These are phyloP conservation scores for Aspergillus fischeri DNA, from an alignment of 2,329 filamentous ascomycete species.

Conservation along the genomic window DNA sequence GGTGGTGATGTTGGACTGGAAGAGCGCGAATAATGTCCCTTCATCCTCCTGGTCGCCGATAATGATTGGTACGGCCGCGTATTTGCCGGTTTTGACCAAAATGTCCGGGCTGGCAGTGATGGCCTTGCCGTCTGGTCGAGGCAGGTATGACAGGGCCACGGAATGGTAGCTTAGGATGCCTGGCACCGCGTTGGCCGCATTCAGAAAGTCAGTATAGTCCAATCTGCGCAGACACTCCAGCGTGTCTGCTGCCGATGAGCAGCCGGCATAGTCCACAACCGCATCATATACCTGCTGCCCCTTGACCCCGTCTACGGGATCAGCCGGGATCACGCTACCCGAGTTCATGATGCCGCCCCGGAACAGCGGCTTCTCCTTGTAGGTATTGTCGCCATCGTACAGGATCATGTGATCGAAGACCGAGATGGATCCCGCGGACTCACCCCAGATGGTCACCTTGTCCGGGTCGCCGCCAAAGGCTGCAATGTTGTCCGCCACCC, in stretches of 20 bases:
- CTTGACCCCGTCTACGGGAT: constrained; percentile 62
- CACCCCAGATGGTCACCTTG: constrained; percentile 78
- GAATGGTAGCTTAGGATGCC: constrained; percentile 64
- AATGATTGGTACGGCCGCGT: constrained; percentile 59
- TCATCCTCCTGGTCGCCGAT: constrained; percentile 77
- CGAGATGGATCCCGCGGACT: constrained; percentile 68
- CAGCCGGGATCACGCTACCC: constrained; percentile 59
- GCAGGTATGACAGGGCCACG: constrained; percentile 68
- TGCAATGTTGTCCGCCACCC: constrained; percentile 73
- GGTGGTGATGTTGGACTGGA: constrained; percentile 64
- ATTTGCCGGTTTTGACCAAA: constrained; percentile 50
- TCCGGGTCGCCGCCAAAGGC: constrained; percentile 73
- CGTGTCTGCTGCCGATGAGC: constrained; percentile 38
- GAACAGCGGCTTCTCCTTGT: constrained; percentile 73
- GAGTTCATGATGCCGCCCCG: constrained; percentile 75
- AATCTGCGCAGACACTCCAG: constrained; percentile 47
- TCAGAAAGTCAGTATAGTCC: constrained; percentile 49
- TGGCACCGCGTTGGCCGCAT: constrained; percentile 67
- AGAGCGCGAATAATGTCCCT: constrained; percentile 69
- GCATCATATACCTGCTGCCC: constrained; percentile 54
- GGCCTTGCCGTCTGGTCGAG: constrained; percentile 64
- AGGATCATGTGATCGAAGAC: constrained; percentile 72
- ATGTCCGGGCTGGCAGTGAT: constrained; percentile 62
- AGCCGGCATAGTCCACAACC: constrained; percentile 47
- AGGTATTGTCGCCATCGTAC: constrained; percentile 67